Base-by-base conservation (phyloP, 768 basidiomycete species). In the Suillus brevipes region DNA sequence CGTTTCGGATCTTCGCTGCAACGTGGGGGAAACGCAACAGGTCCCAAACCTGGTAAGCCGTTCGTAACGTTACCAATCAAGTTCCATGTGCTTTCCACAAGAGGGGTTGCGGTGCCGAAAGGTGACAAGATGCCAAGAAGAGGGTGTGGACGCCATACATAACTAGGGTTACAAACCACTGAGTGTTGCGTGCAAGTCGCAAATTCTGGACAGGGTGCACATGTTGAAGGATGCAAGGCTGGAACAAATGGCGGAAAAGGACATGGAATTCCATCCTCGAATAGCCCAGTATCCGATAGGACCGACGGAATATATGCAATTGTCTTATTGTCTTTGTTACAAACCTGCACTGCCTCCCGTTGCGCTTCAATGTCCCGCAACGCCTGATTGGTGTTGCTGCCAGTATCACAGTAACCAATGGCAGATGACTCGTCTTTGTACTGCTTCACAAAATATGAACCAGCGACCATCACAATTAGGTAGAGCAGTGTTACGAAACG, bases 1-100 rank as follows among this genome's bases (percentile, higher is more conserved):
- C 92, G 81, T 72, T 80, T 85, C 62, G 90, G 90, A 77, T 95
- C 92, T 78, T 90, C 89, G 58, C 87, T 78, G 72, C 93, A 95
- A 55, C 85, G 82, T 47, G 90, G 90, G 31, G 92, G 87, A 60
- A 95, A 80, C 25, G 87, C 91, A 47, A 94, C 82, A 65, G 89
- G 85, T n/a, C 92, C 91, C 28, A 92, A 77, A 38, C 87, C 85
- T 25, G 92, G 93, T 58, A 94, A 73, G 37, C 93, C 93, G 76
- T 94, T 83, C 53, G 86, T 77, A 13, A 80, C 64, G 53, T 72
- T 68, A 49, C 81, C 82, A 62, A 89, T 73, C 50, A 79, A 71
- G 70, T 81, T 81, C 84, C 84, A 86, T 42, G 78, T 71, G 62
- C 76, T 49, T 63, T 82, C 81, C 47, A 75, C 71, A 62, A 81